phyloP scores from a whole-genome alignment of 176 grass and related monocot genomes.

The Lolium rigidum region DNA sequence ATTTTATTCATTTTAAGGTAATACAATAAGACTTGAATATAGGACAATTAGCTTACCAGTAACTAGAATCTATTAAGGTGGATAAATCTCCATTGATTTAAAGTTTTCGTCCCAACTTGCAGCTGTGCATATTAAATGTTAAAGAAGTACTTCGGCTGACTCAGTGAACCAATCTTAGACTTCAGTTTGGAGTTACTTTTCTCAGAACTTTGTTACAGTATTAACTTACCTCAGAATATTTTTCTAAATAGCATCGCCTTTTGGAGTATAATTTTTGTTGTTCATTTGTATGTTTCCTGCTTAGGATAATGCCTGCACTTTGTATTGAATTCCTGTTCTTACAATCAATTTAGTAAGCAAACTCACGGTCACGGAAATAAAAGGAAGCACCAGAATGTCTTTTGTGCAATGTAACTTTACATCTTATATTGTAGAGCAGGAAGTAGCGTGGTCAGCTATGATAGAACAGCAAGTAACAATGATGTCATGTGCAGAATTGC shows the following conservation, averaged over 20 bases:
- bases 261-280: background rate
- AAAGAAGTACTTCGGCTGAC: background rate
- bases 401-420: slow-evolving; percentile 2
- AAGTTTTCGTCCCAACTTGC: background rate
- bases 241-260: slow-evolving; percentile 14
- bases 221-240: background rate
- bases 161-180: slow-evolving; percentile 1
- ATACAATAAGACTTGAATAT: slow-evolving; percentile 27
- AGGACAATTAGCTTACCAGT: slow-evolving; percentile 13
- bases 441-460: background rate
- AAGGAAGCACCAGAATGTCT: background rate
- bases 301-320: background rate
- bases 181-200: background rate
- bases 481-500: slow-evolving; percentile 10
- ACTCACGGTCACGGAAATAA: slow-evolving; percentile 15
- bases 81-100: slow-evolving; percentile 23
- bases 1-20: slow-evolving; percentile 4
- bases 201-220: background rate
- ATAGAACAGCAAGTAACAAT: slow-evolving; percentile 2
- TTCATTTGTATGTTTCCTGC: slow-evolving; percentile 10
- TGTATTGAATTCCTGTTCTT: background rate
- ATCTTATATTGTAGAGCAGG: slow-evolving; percentile 26
- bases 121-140: background rate
- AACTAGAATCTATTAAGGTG: slow-evolving; percentile 25
- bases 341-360: background rate